Base-by-base conservation (phyloP, 176 grass and related monocot species). In the Oryza rufipogon region DNA sequence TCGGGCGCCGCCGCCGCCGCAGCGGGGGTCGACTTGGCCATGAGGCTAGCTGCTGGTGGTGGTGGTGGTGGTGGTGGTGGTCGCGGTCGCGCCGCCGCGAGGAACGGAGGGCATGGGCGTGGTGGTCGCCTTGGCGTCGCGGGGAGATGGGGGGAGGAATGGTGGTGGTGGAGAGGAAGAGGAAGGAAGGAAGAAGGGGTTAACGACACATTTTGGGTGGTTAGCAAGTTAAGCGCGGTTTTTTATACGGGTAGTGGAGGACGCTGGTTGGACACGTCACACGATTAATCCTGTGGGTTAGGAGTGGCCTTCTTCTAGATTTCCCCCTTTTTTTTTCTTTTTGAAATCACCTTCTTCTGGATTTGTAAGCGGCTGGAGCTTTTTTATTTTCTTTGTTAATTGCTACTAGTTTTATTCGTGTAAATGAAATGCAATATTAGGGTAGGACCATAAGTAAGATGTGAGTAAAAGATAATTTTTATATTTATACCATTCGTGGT, bases 11-110 rank as follows among this genome's bases (percentile, higher is more conserved):
- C 49, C 34, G 82, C 72, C 66, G 34, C 49, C 34, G 82, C 72
- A 58, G 34, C 80, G 41, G 79, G 80, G 17, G 87, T 64, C 25
- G 87, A 64, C 34, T 85, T 81, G 48, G 72, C 78, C 76, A 81
- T 91, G 28, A 0, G 38, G 58, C 22, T 26, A n/a, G 19, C 6
- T 63, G 9, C 7, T 63, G 58, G 13, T 14, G 42, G 1, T 28
- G 28, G 28, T 28, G 42, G 42, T 41, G 6, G 39, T 41, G 38
- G 28, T 28, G 42, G 42, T 41, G 6, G 39, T 41, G 38, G 6
- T 64, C 12, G 33, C 16, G 16, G 61, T 66, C 8, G 36, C 34
- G 68, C 12, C 7, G 20, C 32, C 7, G 20, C n/a, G 54, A 11
- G 66, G 28, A 12, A 38, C 80, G 66, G 42, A 1, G 42, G 56